Conservation (phyloP, 148 eudicot species). For the Hydrangea macrophylla region DNA sequence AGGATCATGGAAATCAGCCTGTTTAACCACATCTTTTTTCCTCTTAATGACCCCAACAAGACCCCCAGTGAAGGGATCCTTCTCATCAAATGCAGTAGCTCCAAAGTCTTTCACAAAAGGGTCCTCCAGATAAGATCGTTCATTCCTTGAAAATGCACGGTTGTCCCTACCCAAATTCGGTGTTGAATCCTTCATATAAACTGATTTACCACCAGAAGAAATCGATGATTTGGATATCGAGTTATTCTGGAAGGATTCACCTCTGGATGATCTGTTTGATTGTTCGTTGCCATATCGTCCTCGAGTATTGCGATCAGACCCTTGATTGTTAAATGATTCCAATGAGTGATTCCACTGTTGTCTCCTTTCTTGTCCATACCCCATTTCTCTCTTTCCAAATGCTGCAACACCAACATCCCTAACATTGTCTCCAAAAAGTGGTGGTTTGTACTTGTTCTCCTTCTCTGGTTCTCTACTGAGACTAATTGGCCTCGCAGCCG, state of each 20-base stretch:
- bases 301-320: conserved; percentile 34
- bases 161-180: conserved; percentile 56
- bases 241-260: conserved; percentile 35
- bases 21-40: conserved; percentile 68
- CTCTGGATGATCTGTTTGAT: conserved; percentile 39
- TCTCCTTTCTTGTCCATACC: conserved; percentile 43
- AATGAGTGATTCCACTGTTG: conserved; percentile 40
- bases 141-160: conserved; percentile 49
- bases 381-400: conserved; percentile 52
- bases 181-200: conserved; percentile 39
- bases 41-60: conserved; percentile 70
- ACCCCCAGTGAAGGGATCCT: conserved; percentile 64
- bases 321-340: conserved; percentile 41
- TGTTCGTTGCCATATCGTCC: conserved; percentile 42
- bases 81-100: conserved; percentile 55
- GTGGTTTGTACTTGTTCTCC: conserved; percentile 46
- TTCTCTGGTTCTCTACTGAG: conserved; percentile 29
- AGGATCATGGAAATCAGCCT: conserved; percentile 79
- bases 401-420: conserved; percentile 28
- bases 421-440: conserved; percentile 40
- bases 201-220: conserved; percentile 43
- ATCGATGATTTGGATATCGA: conserved; percentile 45
- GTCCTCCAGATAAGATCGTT: conserved; percentile 51
- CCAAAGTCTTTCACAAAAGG: conserved; percentile 45
- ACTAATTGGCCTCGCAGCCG: conserved; percentile 34